Conservation (phyloP, 345 rosid species). For the Leavenworthia alabamica region DNA sequence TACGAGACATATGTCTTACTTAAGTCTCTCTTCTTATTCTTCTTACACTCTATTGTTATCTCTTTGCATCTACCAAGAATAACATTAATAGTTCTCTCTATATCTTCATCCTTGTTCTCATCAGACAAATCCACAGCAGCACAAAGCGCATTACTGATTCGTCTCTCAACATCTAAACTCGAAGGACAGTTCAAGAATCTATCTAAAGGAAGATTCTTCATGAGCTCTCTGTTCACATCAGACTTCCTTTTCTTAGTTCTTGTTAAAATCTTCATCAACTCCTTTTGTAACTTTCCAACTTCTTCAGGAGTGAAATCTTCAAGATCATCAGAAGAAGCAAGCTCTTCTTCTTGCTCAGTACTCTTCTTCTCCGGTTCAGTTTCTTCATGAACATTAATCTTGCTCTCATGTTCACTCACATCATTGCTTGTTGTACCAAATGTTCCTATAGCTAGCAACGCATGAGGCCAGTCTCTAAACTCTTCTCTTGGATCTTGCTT, state of each 20-base stretch:
- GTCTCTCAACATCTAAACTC: constrained; percentile 79
- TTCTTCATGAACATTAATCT: constrained; percentile 32
- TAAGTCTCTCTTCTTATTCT: constrained; percentile 32
- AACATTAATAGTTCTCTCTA: constrained; percentile 71
- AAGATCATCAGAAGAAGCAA: constrained; percentile 47
- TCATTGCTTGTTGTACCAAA: constrained; percentile 46
- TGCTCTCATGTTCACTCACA: constrained; percentile 25
- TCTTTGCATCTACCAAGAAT: constrained; percentile 87
- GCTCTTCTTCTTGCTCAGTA: constrained; percentile 19
- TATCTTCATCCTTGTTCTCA: constrained; percentile 49
- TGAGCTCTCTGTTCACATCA: constrained; percentile 44
- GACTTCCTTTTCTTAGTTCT: constrained; percentile 42
- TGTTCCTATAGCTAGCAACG: constrained; percentile 78
- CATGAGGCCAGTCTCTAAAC: constrained; percentile 90
- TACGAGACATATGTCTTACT: constrained; percentile 63
- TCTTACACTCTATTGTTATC: constrained; percentile 52
- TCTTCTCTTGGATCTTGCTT: constrained; percentile 71
- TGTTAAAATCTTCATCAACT: constrained; percentile 61
- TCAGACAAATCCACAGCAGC: constrained; percentile 37
- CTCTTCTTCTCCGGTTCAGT: constrained; percentile 18
- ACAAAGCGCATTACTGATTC: constrained; percentile 46
- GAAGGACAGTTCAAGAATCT: constrained; percentile 96
- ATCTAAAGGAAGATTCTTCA: constrained; percentile 67
- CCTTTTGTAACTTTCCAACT: constrained; percentile 75
- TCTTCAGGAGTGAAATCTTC: constrained; percentile 79